Evolutionary conservation across 352 stramenopile species (phyloP), one percentile per base, ranked within the genome.

Genomic region (Phytophthora pluvialis): DNA sequence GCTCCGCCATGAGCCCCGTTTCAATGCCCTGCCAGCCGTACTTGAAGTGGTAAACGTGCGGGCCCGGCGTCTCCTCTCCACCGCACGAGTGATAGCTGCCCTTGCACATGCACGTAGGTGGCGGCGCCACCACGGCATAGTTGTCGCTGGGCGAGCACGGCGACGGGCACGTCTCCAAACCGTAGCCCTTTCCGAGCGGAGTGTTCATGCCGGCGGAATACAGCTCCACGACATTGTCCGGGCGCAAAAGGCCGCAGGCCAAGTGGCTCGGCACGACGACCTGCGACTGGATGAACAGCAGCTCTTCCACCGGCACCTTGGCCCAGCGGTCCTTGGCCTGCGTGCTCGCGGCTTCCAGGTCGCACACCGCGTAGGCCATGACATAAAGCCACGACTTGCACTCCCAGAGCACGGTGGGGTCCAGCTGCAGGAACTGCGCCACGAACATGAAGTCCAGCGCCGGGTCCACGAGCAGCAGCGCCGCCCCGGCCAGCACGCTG

Each of bases 21-120:
- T 86, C 84, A 44, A 88, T 73, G 25, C 76, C 80, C 59, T 93
- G 82, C 85, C 85, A 93, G 46, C 85, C 85, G 61, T 91, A 91
- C 67, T 93, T 91, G 67, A 88, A 93, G 64, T 91, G 85, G 65
- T 93, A 91, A 32, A 93, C 85, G 45, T 81, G 75, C 29, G 81
- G 79, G 6, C 79, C 77, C 1, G 73, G 60, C 18, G 69, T 72
- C 12, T 65, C 67, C 33, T 61, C 67, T n/a, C 65, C 73, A 40
- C 75, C 73, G 33, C 75, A 88, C 21, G 78, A 75, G 48, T 86
- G 74, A 62, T 88, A 89, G 33, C 67, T 73, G 42, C 78, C 71
- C 59, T 79, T 86, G 60, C 82, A 90, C 61, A 84, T 79, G 31
- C 80, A 83, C 29, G 46, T 32, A 40, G 58, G 60, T 25, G 66